These are phyloP conservation scores for Scheffersomyces insectosa DNA, from an alignment of 1,139 yeast genomes.

Conservation along the genomic window DNA sequence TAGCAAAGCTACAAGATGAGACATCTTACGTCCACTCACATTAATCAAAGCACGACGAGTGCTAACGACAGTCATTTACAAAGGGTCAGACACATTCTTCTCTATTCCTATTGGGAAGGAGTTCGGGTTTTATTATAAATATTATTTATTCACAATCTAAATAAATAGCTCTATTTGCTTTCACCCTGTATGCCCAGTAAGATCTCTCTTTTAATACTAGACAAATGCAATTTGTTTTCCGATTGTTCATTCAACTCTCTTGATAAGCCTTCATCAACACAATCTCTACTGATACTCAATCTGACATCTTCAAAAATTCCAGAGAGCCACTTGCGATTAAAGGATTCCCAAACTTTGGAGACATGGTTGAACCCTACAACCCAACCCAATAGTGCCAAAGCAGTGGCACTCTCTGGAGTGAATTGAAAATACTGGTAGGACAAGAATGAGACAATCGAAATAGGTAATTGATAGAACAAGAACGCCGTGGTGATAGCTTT, in stretches of 20 bases:
- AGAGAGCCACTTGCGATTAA: slow-evolving; percentile 30
- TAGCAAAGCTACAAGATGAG: no score
- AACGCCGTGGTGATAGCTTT: slow-evolving; percentile 31
- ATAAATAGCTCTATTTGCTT: background rate
- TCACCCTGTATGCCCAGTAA: slow-evolving; percentile 7
- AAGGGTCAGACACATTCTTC: no score
- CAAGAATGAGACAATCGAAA: slow-evolving; percentile 30
- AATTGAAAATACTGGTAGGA: slow-evolving; percentile 40
- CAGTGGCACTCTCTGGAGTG: slow-evolving; percentile 32
- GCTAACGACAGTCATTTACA: no score
- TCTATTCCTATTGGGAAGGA: no score
- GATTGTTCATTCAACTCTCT: slow-evolving; percentile 31
- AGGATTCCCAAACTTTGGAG: slow-evolving; percentile 37
- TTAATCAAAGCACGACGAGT: no score
- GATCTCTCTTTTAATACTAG: slow-evolving; percentile 19
- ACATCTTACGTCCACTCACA: no score
- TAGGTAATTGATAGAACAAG: slow-evolving; percentile 41
- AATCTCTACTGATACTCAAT: slow-evolving; percentile 34
- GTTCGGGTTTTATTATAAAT: no score
- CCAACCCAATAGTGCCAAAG: slow-evolving; percentile 42
- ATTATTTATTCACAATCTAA: no score
- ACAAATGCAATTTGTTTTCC: slow-evolving; percentile 20
- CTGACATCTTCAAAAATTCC: slow-evolving; percentile 38
- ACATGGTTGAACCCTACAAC: slow-evolving; percentile 46
- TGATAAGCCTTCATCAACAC: slow-evolving; percentile 41